phyloP scores from a whole-genome alignment of 495 filamentous ascomycete genomes.

The Venustampulla echinocandica region DNA sequence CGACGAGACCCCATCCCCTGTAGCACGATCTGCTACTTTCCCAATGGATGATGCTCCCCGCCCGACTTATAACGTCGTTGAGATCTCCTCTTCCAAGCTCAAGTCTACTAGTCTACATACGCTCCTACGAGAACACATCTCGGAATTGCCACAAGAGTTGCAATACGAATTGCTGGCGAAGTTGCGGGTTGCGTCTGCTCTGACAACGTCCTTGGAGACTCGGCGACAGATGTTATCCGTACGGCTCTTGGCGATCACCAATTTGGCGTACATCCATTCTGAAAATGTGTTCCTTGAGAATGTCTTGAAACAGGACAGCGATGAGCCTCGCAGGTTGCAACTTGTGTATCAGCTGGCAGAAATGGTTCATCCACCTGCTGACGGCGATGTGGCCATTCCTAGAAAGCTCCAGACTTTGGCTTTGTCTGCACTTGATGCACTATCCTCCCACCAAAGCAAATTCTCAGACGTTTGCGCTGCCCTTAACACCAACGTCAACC shows the following conservation, averaged over 20 bases:
- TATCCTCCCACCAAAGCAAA: constrained; percentile 69
- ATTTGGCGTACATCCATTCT: constrained; percentile 79
- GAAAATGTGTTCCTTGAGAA: constrained; percentile 76
- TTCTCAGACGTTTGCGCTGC: constrained; percentile 74
- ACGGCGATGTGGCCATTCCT: constrained; percentile 58
- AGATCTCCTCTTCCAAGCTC: constrained; percentile 60
- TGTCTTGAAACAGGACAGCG: constrained; percentile 76
- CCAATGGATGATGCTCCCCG: constrained; percentile 44
- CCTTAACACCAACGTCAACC: constrained; percentile 86
- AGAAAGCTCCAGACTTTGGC: constrained; percentile 75
- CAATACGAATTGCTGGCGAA: constrained; percentile 84
- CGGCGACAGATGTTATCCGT: constrained; percentile 72
- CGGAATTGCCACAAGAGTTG: constrained; percentile 58
- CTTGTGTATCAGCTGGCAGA: constrained; percentile 87
- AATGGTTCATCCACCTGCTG: constrained; percentile 67
- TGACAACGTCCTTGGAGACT: constrained; percentile 53
- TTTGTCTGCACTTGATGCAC: constrained; percentile 67
- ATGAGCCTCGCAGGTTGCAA: constrained; percentile 85
- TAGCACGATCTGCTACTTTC: constrained; percentile 16
- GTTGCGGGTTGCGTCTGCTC: constrained; percentile 68
- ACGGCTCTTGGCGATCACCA: constrained; percentile 80
- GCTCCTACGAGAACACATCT: constrained; percentile 52
- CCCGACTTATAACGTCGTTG: constrained; percentile 49
- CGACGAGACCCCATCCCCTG: constrained; percentile 13
- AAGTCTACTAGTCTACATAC: constrained; percentile 53